Evolutionary conservation across 352 stramenopile species (phyloP).

Genomic region (Globisporangium emineosum): DNA sequence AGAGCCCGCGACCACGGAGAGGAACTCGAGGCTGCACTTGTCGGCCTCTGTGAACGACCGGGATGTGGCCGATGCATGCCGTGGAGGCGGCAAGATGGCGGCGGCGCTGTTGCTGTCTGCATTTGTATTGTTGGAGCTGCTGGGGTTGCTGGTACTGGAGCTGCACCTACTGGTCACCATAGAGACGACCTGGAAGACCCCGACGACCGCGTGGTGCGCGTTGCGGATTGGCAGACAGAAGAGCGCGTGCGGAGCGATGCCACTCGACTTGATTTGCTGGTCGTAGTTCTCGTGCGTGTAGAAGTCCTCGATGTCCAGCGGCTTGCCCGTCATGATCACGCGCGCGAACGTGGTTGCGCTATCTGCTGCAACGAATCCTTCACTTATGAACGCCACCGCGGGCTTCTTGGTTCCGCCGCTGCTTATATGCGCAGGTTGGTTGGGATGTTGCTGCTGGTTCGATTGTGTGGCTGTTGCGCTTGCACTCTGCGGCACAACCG

Average conservation of each 20-base stretch:
- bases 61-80: not conserved
- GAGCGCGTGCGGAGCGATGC: constrained; percentile 38
- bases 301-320: constrained; percentile 50
- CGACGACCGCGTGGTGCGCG: constrained; percentile 55
- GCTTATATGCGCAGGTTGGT: not conserved
- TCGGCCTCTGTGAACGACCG: constrained; percentile 41
- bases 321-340: constrained; percentile 62
- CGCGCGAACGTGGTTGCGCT: constrained; percentile 61
- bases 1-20: constrained; percentile 50
- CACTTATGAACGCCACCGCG: constrained; percentile 33
- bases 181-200: constrained; percentile 45
- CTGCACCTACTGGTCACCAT: constrained; percentile 15
- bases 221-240: constrained; percentile 69
- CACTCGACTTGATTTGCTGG: constrained; percentile 33
- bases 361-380: constrained; percentile 55
- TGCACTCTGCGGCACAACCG: constrained; percentile 10
- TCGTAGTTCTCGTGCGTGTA: constrained; percentile 60
- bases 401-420: constrained; percentile 5
- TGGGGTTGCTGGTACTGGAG: not conserved
- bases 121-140: not conserved
- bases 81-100: not conserved
- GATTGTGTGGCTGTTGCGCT: not conserved
- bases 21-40: constrained; percentile 48
- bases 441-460: not conserved
- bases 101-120: not conserved